Evolutionary conservation across 306 rosid species (phyloP), one percentile per base, ranked within the genome.

Genomic region (Dryas alaskensis): DNA sequence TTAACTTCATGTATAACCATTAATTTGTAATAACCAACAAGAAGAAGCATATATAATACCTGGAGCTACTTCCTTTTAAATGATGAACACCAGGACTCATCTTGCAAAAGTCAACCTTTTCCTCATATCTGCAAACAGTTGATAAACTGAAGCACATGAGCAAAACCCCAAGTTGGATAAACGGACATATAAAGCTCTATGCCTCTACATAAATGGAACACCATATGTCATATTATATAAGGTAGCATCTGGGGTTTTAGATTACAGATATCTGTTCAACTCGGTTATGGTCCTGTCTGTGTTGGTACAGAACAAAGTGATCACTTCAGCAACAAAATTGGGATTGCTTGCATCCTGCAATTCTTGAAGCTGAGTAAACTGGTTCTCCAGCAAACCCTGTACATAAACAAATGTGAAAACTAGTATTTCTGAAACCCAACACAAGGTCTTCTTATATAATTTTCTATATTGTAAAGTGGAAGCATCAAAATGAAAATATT

Each of bases 51-150:
- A 49, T 13, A 22, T 10, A 43, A 13, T 58, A 73, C 85, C 69
- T 53, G 0, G 79, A 60, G 76, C 79, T 76, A 8, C 81, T 75
- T 64, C 84, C 80, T 49, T 75, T 75, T 25, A 80, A 22, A 7
- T 63, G 77, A 49, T 75, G 73, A 10, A 75, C 49, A 54, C 58
- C 4, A 54, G 54, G n/a, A 62, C 53, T 5, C n/a, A 75, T 8
- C 39, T 57, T 37, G 50, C 12, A 12, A 51, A 64, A 75, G 5
- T 80, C 66, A 42, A 63, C 68, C 11, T 54, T 69, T 40, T 73
- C 63, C 47, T 75, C 74, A 55, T 17, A 11, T 46, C 78, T 76
- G 67, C 50, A 39, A 53, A 0, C 39, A 72, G 25, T 55, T 7
- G 11, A 19, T 11, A n/a, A 40, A 39, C 64, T 48, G 6, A 51